Conservation (phyloP, 164 flowering plant genomes). For the Vitis labrusca region DNA sequence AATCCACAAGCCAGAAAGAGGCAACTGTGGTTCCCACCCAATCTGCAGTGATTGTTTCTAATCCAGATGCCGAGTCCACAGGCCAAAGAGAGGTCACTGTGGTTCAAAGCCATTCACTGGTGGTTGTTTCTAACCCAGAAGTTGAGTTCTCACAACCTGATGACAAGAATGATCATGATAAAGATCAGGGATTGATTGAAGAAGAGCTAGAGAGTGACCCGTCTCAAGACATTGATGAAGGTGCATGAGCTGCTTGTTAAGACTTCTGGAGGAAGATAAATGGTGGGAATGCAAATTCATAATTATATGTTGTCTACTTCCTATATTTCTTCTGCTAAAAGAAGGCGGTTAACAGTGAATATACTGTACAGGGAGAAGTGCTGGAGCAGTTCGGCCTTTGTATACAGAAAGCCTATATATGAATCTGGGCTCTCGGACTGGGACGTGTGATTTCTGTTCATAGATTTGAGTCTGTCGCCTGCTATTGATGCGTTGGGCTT, state of each 20-base stretch:
- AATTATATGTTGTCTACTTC: not conserved
- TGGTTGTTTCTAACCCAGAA: constrained; percentile 28
- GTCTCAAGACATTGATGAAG: constrained; percentile 6
- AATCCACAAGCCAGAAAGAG: constrained; percentile 19
- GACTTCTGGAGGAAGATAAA: not conserved
- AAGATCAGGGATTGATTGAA: constrained; percentile 10
- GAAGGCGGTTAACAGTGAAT: too few relatives aligned
- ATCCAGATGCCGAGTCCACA: not conserved
- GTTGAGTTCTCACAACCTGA: constrained; percentile 10
- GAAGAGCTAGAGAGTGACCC: constrained; percentile 11
- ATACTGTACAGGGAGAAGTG: too few relatives aligned
- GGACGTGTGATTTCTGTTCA: too few relatives aligned
- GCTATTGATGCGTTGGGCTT: too few relatives aligned
- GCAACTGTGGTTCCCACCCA: constrained; percentile 9
- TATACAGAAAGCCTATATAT: too few relatives aligned
- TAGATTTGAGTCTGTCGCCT: too few relatives aligned
- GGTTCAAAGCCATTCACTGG: constrained; percentile 27
- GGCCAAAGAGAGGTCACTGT: constrained; percentile 5
- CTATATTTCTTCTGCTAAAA: too few relatives aligned
- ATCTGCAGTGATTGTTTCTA: constrained; percentile 3
- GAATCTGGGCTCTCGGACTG: too few relatives aligned
- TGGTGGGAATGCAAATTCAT: not conserved
- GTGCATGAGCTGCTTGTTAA: not conserved
- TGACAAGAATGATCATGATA: constrained; percentile 11
- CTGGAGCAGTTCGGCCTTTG: too few relatives aligned